Percentiles rank a stretch among this genome's conserved stretches.
Conservation (phyloP, 2,329 filamentous ascomycete species). For the Fusarium sp. region DNA sequence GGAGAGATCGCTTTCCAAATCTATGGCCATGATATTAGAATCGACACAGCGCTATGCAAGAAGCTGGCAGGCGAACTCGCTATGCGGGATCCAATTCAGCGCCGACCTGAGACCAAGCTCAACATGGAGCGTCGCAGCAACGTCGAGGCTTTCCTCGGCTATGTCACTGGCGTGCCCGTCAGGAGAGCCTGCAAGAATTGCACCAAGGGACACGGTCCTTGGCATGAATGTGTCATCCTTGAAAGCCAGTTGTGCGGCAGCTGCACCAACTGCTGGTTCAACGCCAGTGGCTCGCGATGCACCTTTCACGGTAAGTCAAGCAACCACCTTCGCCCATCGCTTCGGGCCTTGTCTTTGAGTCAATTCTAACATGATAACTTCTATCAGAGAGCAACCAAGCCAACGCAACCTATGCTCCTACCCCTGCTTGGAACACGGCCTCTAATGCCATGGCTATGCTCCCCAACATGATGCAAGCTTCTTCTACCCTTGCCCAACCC, state of each 20-base stretch:
- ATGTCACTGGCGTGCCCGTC: slow-evolving; percentile 64
- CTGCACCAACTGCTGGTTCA: slow-evolving; percentile 74
- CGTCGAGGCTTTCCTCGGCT: slow-evolving; percentile 69
- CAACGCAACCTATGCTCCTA: slow-evolving; percentile 14
- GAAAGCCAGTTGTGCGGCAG: slow-evolving; percentile 71
- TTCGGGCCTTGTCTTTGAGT: background rate
- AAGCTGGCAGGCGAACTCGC: slow-evolving; percentile 63
- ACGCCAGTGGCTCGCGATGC: slow-evolving; percentile 69
- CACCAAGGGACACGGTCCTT: slow-evolving; percentile 70
- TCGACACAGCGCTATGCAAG: slow-evolving; percentile 67
- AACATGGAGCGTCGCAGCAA: slow-evolving; percentile 70
- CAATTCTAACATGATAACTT: slow-evolving; percentile 4
- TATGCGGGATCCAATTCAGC: slow-evolving; percentile 63
- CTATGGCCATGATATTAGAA: slow-evolving; percentile 60
- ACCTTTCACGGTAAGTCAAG: slow-evolving; percentile 67
- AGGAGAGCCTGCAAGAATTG: slow-evolving; percentile 69
- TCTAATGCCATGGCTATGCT: slow-evolving; percentile 4
- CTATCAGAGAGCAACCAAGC: slow-evolving; percentile 39
- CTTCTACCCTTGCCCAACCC: background rate
- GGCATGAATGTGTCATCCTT: slow-evolving; percentile 69
- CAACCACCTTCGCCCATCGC: background rate
- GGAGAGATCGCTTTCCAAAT: slow-evolving; percentile 60
- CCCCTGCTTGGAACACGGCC: slow-evolving; percentile 1
- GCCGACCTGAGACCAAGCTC: slow-evolving; percentile 64
- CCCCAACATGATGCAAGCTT: background rate